Evolutionary conservation across 176 grass and related monocot species (phyloP), one percentile per base, ranked within the genome.

Genomic region (Cocos nucifera): DNA sequence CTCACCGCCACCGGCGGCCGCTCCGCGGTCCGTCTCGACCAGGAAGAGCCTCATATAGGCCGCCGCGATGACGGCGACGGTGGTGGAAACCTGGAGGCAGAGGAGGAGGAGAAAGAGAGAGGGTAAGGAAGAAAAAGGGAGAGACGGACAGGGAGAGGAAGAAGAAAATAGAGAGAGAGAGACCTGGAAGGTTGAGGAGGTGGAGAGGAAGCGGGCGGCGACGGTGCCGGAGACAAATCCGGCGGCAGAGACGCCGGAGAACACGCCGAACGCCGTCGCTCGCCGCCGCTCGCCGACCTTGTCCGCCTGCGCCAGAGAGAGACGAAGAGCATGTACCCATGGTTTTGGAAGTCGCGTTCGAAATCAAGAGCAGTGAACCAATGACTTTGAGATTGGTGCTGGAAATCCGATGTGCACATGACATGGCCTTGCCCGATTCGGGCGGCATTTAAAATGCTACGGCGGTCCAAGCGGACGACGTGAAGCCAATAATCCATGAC

Each of bases 221-320:
- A 97, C n/a, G 15, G 81, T 88, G 2, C 93, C 93, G 51, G 78
- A 88, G 63, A 97, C 81, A 73, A 97, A 83, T 17, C 93, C 87
- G 16, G 87, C 84, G 15, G 84, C 55, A n/a, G 74, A 79, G 22
- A 91, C 56, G 76, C 84, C 87, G 62, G 87, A 88, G 54, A 97
- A 60, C 19, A 87, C 63, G 29, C 78, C 81, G 73, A 97, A 97
- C 52, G 73, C 69, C 19, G 81, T 68, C 56, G 78, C 81, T 2
- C 87, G 84, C 44, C 76, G 69, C 56, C 56, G 48, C 28, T 78
- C 71, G 24, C 76, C 62, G 18, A 91, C 87, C 5, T 70, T 74
- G 67, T 97, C 93, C 4, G 93, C 93, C 93, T 97, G 35, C 35
- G 9, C 9, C 35, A 44, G 2, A 14, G 9, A 6, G 5, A 30